phyloP scores from a whole-genome alignment of 257 asterid species.

The Asclepias syriaca region DNA sequence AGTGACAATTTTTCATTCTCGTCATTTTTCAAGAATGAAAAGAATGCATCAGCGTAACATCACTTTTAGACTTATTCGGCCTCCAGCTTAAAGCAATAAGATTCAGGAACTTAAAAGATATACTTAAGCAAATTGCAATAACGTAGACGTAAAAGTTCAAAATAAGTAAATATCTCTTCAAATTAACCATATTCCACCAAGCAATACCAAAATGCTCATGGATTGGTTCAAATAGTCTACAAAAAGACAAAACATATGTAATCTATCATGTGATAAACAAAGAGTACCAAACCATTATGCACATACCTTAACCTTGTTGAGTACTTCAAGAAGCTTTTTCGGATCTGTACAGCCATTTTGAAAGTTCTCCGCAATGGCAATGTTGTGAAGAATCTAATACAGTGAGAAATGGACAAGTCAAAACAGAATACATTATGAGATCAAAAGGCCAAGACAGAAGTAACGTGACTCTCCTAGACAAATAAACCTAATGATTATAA shows the following conservation, averaged over 20 bases:
- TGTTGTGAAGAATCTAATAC: constrained; percentile 44
- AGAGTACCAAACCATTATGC: constrained; percentile 1
- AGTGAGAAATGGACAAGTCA: not conserved
- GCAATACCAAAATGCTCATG: not conserved
- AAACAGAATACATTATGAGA: not conserved
- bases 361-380: constrained; percentile 55
- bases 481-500: not conserved
- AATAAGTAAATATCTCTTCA: not conserved
- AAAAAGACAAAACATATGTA: constrained; percentile 7
- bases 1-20: not conserved
- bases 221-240: not conserved
- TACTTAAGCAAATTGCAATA: not conserved
- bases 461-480: not conserved
- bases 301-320: constrained; percentile 74
- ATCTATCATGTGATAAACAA: not conserved
- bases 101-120: not conserved
- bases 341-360: constrained; percentile 79
- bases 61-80: not conserved
- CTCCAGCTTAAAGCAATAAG: not conserved
- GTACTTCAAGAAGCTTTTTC: constrained; percentile 59
- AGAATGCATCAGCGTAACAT: not conserved
- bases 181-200: not conserved
- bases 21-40: not conserved
- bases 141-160: not conserved
- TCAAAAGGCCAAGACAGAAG: not conserved